phyloP scores from a whole-genome alignment of 2,329 filamentous ascomycete genomes.

The Fusarium albosuccineum region DNA sequence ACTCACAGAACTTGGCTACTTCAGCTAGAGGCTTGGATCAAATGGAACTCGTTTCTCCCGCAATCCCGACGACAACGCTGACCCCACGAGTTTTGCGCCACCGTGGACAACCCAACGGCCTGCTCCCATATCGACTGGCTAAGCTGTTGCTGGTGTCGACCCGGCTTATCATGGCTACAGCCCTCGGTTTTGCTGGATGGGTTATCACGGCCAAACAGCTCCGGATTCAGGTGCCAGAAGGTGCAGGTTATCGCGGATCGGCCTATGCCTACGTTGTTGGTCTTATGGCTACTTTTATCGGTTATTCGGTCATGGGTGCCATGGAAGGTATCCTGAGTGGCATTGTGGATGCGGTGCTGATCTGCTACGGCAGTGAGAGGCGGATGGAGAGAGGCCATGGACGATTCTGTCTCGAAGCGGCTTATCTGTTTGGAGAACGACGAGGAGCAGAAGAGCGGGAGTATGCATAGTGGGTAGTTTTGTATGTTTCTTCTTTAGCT shows the following conservation, averaged over 20 bases:
- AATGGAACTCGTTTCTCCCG: slow-evolving; percentile 82
- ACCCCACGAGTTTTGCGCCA: slow-evolving; percentile 66
- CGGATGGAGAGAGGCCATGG: slow-evolving; percentile 75
- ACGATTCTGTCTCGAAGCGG: slow-evolving; percentile 92
- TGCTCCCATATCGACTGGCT: slow-evolving; percentile 90
- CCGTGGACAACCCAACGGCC: slow-evolving; percentile 61
- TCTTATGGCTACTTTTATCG: slow-evolving; percentile 91
- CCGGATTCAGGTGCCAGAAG: slow-evolving; percentile 68
- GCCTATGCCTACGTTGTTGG: slow-evolving; percentile 96
- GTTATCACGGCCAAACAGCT: slow-evolving; percentile 89
- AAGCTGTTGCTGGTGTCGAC: slow-evolving; percentile 93
- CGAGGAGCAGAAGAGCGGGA: slow-evolving; percentile 49
- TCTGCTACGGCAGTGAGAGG: slow-evolving; percentile 95
- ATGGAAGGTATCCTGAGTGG: slow-evolving; percentile 91
- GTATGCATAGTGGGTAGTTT: slow-evolving; percentile 41
- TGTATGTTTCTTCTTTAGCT: slow-evolving; percentile 24
- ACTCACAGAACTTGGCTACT: slow-evolving; percentile 83
- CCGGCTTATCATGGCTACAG: slow-evolving; percentile 89
- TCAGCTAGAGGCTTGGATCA: slow-evolving; percentile 85
- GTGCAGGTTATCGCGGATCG: slow-evolving; percentile 76
- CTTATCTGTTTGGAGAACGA: slow-evolving; percentile 84
- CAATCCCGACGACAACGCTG: slow-evolving; percentile 79
- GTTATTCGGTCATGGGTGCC: slow-evolving; percentile 91
- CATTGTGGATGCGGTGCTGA: slow-evolving; percentile 87
- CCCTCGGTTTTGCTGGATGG: slow-evolving; percentile 95